These are phyloP conservation scores for Ganoderma lingzhi DNA, from an alignment of 1,284 basidiomycete species.

Conservation along the genomic window DNA sequence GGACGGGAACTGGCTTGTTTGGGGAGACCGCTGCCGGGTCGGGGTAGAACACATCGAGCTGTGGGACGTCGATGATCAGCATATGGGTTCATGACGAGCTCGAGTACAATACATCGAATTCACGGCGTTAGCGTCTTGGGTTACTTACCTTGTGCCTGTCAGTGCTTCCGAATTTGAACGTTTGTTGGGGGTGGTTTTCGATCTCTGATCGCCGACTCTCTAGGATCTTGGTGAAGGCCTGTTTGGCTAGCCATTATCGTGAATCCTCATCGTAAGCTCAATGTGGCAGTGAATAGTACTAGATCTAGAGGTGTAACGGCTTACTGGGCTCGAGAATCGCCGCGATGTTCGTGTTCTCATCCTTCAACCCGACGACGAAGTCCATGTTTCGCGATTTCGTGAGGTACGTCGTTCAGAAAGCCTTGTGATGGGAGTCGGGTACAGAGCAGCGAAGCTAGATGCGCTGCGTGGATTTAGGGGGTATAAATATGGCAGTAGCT, in stretches of 20 bases:
- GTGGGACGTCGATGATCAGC: background rate
- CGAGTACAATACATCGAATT: too few species aligned
- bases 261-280: background rate
- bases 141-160: slow-evolving; percentile 56
- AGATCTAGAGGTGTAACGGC: background rate
- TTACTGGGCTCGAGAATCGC: slow-evolving; percentile 4
- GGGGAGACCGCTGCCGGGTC: slow-evolving; percentile 31
- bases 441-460: background rate
- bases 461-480: background rate
- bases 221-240: slow-evolving; percentile 54
- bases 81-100: too few species aligned
- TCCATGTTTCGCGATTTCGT: background rate
- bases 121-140: too few species aligned
- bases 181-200: slow-evolving; percentile 50
- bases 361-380: background rate
- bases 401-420: background rate
- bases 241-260: slow-evolving; percentile 26
- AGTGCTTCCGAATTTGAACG: slow-evolving; percentile 61
- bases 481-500: background rate
- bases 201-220: slow-evolving; percentile 51
- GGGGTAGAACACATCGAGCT: slow-evolving; percentile 70
- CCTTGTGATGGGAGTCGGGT: background rate
- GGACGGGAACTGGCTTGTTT: slow-evolving; percentile 51
- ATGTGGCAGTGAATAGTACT: background rate
- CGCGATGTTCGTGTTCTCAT: background rate